Evolutionary conservation across 108 stramenopile genomes (phyloP).

Genomic region (Nitzschia putrida): DNA sequence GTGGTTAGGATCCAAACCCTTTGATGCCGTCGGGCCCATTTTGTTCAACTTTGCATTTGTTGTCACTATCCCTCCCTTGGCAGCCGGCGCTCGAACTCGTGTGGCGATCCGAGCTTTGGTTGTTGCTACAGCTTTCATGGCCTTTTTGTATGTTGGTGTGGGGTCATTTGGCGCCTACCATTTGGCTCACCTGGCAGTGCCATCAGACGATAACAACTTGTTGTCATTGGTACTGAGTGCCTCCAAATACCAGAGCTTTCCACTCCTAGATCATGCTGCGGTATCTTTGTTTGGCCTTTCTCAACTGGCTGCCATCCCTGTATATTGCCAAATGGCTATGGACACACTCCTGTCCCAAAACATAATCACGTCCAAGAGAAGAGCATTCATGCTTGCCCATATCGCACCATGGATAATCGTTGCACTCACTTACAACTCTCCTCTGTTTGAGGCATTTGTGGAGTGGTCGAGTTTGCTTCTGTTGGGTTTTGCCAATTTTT

Average conservation of each 20-base stretch:
- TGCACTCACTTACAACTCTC: conserved; percentile 14
- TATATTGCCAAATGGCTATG: conserved; percentile 11
- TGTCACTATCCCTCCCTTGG: conserved; percentile 12
- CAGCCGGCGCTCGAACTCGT: background rate
- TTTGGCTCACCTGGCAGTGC: background rate
- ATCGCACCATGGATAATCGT: conserved; percentile 3
- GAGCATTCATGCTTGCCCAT: background rate
- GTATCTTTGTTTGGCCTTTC: conserved; percentile 13
- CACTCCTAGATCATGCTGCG: background rate
- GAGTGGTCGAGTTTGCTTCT: conserved; percentile 19
- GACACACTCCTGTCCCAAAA: conserved; percentile 3
- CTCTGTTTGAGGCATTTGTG: conserved; percentile 24
- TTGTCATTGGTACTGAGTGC: conserved; percentile 9
- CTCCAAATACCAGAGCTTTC: background rate
- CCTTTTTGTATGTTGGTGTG: background rate
- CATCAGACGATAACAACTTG: conserved; percentile 4
- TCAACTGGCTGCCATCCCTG: conserved; percentile 14
- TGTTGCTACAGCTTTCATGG: conserved; percentile 10
- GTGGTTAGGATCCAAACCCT: conserved; percentile 8
- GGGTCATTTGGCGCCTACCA: background rate
- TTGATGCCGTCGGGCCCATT: conserved; percentile 17
- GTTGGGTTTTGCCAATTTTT: conserved; percentile 22
- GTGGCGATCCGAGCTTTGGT: background rate
- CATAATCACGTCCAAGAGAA: background rate
- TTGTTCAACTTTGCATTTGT: conserved; percentile 21